Conservation (phyloP, 129 eudicot genomes). For the Glebionis coronaria region DNA sequence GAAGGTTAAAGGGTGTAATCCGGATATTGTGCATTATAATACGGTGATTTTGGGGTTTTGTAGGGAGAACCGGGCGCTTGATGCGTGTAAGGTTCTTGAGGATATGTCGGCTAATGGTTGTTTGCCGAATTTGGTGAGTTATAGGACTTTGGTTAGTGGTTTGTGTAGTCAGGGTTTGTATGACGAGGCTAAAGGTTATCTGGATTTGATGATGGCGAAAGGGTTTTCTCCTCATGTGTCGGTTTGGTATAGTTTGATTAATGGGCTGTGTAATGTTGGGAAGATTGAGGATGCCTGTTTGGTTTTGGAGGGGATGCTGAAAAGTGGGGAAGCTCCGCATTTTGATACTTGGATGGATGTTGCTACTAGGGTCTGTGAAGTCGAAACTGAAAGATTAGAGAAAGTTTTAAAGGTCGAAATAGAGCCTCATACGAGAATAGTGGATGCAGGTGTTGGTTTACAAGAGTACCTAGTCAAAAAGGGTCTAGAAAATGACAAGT, state of each 20-base stretch:
- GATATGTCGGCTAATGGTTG: conserved; percentile 80
- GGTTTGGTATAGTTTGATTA: conserved; percentile 52
- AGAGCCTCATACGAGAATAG: conserved; percentile 51
- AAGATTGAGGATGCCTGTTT: conserved; percentile 63
- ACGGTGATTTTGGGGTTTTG: conserved; percentile 76
- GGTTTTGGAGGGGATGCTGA: conserved; percentile 53
- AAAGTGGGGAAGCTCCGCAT: conserved; percentile 57
- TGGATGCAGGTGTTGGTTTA: conserved; percentile 65
- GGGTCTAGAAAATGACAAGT: conserved; percentile 16
- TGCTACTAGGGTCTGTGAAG: conserved; percentile 56
- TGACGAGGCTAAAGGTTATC: conserved; percentile 53
- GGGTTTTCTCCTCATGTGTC: conserved; percentile 77
- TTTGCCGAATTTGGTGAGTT: conserved; percentile 76
- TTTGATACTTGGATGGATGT: conserved; percentile 65
- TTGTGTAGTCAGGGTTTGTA: conserved; percentile 72
- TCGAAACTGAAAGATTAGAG: conserved; percentile 38
- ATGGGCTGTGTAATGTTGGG: conserved; percentile 70
- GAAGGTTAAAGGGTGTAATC: conserved; percentile 86
- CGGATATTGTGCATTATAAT: conserved; percentile 81
- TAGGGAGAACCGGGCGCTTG: conserved; percentile 63
- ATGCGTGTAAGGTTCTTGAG: conserved; percentile 77
- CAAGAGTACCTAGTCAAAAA: conserved; percentile 54
- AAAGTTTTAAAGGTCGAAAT: conserved; percentile 64
- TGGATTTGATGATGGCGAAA: conserved; percentile 60
- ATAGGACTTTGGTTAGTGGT: conserved; percentile 72